Evolutionary conservation across 805 yeast genomes (phyloP), one percentile per base, ranked within the genome.

Genomic region (Scheffersomyces lignosus): DNA sequence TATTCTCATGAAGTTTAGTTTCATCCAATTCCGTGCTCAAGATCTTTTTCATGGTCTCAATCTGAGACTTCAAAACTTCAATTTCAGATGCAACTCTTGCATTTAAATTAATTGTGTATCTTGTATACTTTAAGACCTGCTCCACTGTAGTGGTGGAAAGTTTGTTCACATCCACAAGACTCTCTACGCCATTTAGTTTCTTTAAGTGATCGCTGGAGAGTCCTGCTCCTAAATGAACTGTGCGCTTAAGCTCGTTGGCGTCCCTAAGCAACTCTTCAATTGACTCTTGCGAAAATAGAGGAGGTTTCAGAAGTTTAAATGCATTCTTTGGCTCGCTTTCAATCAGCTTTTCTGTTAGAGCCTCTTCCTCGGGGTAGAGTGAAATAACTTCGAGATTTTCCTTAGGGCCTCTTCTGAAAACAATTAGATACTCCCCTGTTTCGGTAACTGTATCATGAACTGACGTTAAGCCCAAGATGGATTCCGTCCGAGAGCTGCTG

Each of bases 361-460:
- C 24, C n/a, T n/a, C n/a, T n/a, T n/a, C n/a, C n/a, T n/a, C n/a
- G 15, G 24, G 33, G 12, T 38, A 36, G 7, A 54, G 33, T 18
- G 45, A 47, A 20, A 48, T 37, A 12, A 53, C 41, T 17, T 40
- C 46, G 12, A 46, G 40, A 20, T 40, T 44, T 14, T 41, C 38
- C 4, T 34, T 27, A 6, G 39, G 13, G 3, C 47, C 32, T 18
- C 29, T 30, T 18, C 41, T 44, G 9, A 54, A 32, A 6, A 47
- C 36, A 13, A 60, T 35, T n/a, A 58, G 36, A 36, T 56, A 61
- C 5, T 52, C 56, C 1, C 70, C 70, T 3, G 59, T 45, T 17
- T 53, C 55, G 2, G 59, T 47, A 10, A 54, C 40, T n/a, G 39
- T 47, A 32, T 65, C 71, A 9, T 38, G 44, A 2, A 64, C 30